These are phyloP conservation scores for Penicillium fimorum DNA, from an alignment of 495 filamentous ascomycete genomes.

Conservation along the genomic window DNA sequence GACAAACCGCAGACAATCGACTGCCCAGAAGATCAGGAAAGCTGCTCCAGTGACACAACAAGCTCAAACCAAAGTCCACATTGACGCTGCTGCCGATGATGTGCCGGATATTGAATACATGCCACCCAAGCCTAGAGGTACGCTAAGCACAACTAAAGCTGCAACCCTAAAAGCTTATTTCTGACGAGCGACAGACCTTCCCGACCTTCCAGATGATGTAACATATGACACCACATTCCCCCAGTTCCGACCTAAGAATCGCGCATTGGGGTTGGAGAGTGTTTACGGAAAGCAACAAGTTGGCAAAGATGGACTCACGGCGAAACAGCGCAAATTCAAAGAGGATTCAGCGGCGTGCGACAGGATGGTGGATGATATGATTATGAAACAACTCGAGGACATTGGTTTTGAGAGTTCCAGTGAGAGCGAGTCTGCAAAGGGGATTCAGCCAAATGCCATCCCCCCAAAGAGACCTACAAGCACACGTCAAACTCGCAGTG, in stretches of 20 bases:
- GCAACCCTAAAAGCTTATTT: conserved; percentile 35
- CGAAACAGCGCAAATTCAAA: conserved; percentile 58
- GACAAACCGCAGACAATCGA: conserved; percentile 49
- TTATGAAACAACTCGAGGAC: conserved; percentile 59
- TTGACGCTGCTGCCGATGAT: conserved; percentile 53
- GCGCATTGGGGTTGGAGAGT: conserved; percentile 61
- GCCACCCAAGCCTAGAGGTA: conserved; percentile 62
- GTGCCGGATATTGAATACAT: conserved; percentile 74
- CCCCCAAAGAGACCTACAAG: conserved; percentile 31
- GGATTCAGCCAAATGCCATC: conserved; percentile 17
- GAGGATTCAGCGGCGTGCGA: conserved; percentile 47
- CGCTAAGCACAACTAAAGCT: conserved; percentile 4
- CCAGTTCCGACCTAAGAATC: conserved; percentile 58
- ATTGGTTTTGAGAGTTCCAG: conserved; percentile 49
- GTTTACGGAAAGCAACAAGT: conserved; percentile 63
- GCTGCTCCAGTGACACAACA: conserved; percentile 39
- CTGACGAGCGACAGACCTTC: conserved; percentile 54
- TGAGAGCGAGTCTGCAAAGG: conserved; percentile 28
- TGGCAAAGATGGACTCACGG: conserved; percentile 66
- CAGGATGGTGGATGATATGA: conserved; percentile 56
- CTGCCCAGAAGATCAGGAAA: conserved; percentile 51
- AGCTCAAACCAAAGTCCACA: conserved; percentile 30
- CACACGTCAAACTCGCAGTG: conserved; percentile 24
- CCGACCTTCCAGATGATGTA: conserved; percentile 75
- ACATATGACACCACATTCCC: conserved; percentile 55